phyloP scores from a whole-genome alignment of 139 green algal species.

The Eudorina sp. region DNA sequence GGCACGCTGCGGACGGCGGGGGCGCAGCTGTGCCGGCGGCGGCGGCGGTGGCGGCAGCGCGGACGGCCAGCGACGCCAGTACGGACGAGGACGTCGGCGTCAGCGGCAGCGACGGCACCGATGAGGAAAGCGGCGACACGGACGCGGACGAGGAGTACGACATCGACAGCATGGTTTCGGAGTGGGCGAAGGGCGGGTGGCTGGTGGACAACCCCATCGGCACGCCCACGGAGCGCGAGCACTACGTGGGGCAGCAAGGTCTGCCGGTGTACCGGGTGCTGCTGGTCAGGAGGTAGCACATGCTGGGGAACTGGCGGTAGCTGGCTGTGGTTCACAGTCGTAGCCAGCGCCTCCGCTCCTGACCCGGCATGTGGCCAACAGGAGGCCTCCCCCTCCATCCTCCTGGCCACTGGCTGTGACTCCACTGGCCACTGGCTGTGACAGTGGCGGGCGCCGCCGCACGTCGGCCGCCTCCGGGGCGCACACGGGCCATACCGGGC shows the following conservation, averaged over 20 bases:
- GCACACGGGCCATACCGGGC: too few relatives aligned
- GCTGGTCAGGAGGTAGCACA: not conserved
- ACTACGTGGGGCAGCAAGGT: not conserved
- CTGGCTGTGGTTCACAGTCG: too few relatives aligned
- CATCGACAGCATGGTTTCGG: conserved; percentile 16
- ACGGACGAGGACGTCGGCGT: not conserved
- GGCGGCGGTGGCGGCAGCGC: not conserved
- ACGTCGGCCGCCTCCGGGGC: too few relatives aligned
- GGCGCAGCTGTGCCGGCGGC: not conserved
- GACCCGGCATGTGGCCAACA: too few relatives aligned
- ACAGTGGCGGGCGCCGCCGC: too few relatives aligned
- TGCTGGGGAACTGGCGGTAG: too few relatives aligned
- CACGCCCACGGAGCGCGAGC: conserved; percentile 10
- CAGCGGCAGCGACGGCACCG: not conserved
- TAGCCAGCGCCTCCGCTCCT: too few relatives aligned
- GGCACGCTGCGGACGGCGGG: not conserved
- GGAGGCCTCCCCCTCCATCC: too few relatives aligned
- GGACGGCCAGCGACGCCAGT: not conserved
- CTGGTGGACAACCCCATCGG: conserved; percentile 8
- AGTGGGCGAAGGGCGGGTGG: conserved; percentile 8
- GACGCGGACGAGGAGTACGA: not conserved
- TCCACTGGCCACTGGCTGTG: too few relatives aligned
- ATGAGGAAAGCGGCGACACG: not conserved
- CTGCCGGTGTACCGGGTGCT: conserved; percentile 15
- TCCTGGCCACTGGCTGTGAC: too few relatives aligned